Evolutionary conservation across 192 early-diverging fungal species (phyloP), one percentile per base, ranked within the genome.

Genomic region (Linnemannia exigua): DNA sequence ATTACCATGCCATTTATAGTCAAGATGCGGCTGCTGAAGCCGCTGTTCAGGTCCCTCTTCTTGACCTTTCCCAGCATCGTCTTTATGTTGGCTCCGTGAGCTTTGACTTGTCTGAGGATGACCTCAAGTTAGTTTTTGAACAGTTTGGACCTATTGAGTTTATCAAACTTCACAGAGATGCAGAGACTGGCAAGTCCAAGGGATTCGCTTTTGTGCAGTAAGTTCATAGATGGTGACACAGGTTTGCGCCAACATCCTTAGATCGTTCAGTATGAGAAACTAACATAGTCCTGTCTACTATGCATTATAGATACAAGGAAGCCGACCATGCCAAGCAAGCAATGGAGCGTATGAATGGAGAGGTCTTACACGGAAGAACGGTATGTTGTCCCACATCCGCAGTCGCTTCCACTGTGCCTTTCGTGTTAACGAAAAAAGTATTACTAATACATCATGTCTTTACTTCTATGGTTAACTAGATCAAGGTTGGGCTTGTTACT

Each of bases 131-230:
- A 41, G 91, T 96, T 20, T 97, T 98, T 80, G 95, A 96, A 81
- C 89, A 94, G 54, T 96, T 96, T 91, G 98, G 97, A 5, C 88
- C 89, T 1, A 89, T 99, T 22, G 97, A 98, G 54, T 93, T 92
- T 79, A 94, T 97, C 77, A 93, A 94, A 72, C 84, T 99, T 22
- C 94, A 95, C 87, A 94, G 91, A 77, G 95, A 95, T 76, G 84
- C 91, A 0, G 93, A 94, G 38, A 93, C 94, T 8, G 95, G 94
- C 28, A 89, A 91, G 72, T 96, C 95, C 28, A 90, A 90, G 83
- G 94, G 96, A 33, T 96, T 91, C 80, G 95, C 94, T 38, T 94
- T 97, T 91, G 93, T 96, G 74, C 93, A 96, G 91, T 96, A 91
- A 83, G 89, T 82, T 31, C 44, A 20, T 52, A 5, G 9, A 76